phyloP scores from a whole-genome alignment of 164 flowering plant species.

The Aristolochia fimbriata region DNA sequence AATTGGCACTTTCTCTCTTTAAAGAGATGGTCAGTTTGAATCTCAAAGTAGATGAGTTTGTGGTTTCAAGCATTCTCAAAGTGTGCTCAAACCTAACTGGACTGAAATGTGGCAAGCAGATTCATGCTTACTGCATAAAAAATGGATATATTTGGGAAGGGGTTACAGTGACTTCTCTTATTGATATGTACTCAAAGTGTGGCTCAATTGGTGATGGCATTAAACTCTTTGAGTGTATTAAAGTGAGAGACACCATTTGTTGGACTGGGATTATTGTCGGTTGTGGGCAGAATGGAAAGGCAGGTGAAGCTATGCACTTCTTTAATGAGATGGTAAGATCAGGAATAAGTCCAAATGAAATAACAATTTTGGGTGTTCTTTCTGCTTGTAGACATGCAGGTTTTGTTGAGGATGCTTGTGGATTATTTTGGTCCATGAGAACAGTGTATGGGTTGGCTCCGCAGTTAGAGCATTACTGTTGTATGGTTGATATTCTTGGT shows the following conservation, averaged over 20 bases:
- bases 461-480: constrained; percentile 19
- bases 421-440: constrained; percentile 15
- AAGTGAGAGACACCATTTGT: constrained; percentile 14
- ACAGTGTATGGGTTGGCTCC: constrained; percentile 13
- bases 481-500: constrained; percentile 26
- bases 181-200: constrained; percentile 21
- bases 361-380: constrained; percentile 20
- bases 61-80: constrained; percentile 18
- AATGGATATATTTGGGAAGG: constrained; percentile 15
- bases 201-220: constrained; percentile 18
- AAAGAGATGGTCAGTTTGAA: constrained; percentile 16
- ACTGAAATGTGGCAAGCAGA: constrained; percentile 18
- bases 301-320: constrained; percentile 16
- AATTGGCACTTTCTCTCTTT: constrained; percentile 17
- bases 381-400: constrained; percentile 25
- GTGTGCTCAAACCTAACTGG: constrained; percentile 17
- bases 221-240: constrained; percentile 9
- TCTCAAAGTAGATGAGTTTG: constrained; percentile 19
- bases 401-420: constrained; percentile 15
- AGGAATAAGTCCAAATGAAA: constrained; percentile 17
- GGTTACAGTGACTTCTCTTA: constrained; percentile 15
- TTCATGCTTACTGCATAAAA: constrained; percentile 16
- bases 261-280: constrained; percentile 26
- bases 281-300: constrained; percentile 21
- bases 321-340: constrained; percentile 16